Conservation (phyloP, 495 filamentous ascomycete genomes). For the Penicillium bovifimosum region DNA sequence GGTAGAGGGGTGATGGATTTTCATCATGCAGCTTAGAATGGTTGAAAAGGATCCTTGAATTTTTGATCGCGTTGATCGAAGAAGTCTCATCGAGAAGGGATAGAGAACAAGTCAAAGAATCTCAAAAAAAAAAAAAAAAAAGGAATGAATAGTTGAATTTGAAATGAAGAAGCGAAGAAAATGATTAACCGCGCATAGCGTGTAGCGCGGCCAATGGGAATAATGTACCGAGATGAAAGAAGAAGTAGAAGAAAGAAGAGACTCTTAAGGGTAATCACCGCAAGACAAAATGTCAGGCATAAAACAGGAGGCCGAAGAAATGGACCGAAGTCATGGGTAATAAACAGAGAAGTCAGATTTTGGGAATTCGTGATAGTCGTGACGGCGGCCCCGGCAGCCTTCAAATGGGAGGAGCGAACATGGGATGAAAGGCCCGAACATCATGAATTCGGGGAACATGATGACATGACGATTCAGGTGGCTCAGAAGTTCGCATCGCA, state of each 20-base stretch:
- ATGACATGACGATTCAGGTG: neutral
- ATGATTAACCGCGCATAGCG: constrained; percentile 20
- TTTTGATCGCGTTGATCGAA: constrained; percentile 4
- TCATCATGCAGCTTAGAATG: neutral
- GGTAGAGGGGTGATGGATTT: neutral
- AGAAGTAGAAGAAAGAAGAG: constrained; percentile 16
- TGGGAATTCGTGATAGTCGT: constrained; percentile 44
- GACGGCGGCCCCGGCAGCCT: constrained; percentile 30
- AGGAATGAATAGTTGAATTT: constrained; percentile 14
- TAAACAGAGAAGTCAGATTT: constrained; percentile 31
- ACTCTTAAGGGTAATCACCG: constrained; percentile 34
- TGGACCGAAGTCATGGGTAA: constrained; percentile 31
- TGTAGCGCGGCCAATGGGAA: constrained; percentile 23
- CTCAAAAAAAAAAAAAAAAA: constrained; percentile 19
- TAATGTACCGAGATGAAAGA: constrained; percentile 29
- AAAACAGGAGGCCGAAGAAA: constrained; percentile 23
- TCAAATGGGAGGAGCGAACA: neutral
- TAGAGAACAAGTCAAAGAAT: constrained; percentile 2
- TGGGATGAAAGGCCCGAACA: neutral
- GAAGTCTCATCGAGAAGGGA: neutral
- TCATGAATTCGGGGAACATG: neutral
- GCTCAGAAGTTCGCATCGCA: constrained; percentile 11
- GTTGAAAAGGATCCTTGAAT: constrained; percentile 4
- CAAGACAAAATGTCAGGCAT: constrained; percentile 28
- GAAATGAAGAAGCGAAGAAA: constrained; percentile 16